These are phyloP conservation scores for Pyrenopolyporus hunteri DNA, from an alignment of 495 filamentous ascomycete genomes.

Conservation along the genomic window DNA sequence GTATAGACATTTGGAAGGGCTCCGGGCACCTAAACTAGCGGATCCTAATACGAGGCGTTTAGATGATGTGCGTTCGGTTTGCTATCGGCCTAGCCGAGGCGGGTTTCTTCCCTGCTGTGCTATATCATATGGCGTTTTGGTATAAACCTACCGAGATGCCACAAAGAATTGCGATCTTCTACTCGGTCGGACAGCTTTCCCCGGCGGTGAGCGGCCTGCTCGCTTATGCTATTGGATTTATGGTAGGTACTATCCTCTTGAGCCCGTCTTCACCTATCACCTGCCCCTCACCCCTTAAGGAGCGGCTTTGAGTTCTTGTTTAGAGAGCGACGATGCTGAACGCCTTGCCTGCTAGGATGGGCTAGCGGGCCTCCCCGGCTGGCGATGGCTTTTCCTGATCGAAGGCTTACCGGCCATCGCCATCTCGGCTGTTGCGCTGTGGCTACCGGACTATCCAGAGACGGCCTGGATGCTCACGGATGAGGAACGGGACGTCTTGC, in stretches of 20 bases:
- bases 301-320: too few species aligned
- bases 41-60: background rate
- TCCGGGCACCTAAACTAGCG: background rate
- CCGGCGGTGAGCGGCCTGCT: constrained; percentile 49
- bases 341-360: constrained; percentile 28
- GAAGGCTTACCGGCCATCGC: constrained; percentile 53
- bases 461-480: constrained; percentile 47
- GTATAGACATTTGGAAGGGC: background rate
- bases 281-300: too few species aligned
- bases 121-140: constrained; percentile 53
- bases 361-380: constrained; percentile 45
- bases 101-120: constrained; percentile 48
- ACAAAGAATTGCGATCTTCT: constrained; percentile 47
- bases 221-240: constrained; percentile 50
- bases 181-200: constrained; percentile 46
- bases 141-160: constrained; percentile 49
- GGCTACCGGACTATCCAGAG: constrained; percentile 54
- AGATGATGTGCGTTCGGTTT: constrained; percentile 51
- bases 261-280: background rate
- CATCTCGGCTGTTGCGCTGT: constrained; percentile 45
- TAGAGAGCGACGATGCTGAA: background rate
- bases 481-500: constrained; percentile 44
- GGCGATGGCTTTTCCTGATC: constrained; percentile 56
- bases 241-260: constrained; percentile 28
- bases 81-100: constrained; percentile 51